Evolutionary conservation across 257 asterid species (phyloP).

Genomic region (Solanum chaucha): DNA sequence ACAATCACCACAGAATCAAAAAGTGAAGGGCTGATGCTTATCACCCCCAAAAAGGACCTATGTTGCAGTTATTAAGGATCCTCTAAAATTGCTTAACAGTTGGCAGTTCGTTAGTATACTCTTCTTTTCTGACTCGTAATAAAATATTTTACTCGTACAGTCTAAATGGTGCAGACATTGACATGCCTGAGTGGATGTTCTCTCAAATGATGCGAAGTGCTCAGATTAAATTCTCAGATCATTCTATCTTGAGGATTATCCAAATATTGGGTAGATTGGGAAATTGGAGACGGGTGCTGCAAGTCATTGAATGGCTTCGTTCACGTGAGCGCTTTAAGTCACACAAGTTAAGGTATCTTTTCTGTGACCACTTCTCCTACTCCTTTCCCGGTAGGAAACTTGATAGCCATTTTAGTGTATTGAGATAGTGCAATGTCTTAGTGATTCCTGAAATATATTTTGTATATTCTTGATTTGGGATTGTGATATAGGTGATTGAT

Average conservation of each 20-base stretch:
- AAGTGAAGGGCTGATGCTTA: neutral
- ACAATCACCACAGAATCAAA: neutral
- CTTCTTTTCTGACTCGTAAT: constrained; percentile 17
- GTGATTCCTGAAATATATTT: neutral
- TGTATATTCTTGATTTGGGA: neutral
- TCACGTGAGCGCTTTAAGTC: constrained; percentile 81
- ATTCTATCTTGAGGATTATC: constrained; percentile 73
- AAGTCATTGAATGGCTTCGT: constrained; percentile 88
- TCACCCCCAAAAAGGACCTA: constrained; percentile 1
- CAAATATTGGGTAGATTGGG: constrained; percentile 84
- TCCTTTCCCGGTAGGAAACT: neutral
- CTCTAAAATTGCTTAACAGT: neutral
- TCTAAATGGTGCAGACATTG: constrained; percentile 97
- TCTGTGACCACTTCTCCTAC: neutral
- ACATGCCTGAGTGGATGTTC: constrained; percentile 97
- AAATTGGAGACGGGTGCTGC: constrained; percentile 92
- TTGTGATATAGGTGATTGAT: neutral
- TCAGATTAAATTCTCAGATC: constrained; percentile 77
- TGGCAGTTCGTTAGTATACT: neutral
- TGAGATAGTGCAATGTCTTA: neutral
- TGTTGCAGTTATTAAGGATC: constrained; percentile 4
- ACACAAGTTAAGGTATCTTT: constrained; percentile 56
- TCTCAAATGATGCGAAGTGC: constrained; percentile 80
- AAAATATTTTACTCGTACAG: constrained; percentile 77
- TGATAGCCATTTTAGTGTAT: neutral